Evolutionary conservation across 1,139 yeast genomes (phyloP).

Genomic region (Spathaspora sp.): DNA sequence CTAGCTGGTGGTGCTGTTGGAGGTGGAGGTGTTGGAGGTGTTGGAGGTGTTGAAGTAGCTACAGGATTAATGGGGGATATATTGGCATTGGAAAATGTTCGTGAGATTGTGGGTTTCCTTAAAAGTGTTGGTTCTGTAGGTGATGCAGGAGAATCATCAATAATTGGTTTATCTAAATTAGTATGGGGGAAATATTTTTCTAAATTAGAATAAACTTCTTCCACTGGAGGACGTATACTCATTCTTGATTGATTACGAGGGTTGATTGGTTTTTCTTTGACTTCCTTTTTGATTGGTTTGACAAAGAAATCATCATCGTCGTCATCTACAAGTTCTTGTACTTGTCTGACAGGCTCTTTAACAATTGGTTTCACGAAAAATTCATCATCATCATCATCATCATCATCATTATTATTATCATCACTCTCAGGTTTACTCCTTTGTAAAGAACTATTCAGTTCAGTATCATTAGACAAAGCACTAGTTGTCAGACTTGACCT

Average conservation of each 20-base stretch:
- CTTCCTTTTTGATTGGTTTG: conserved; percentile 22
- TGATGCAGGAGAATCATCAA: conserved; percentile 73
- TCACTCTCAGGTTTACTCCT: background rate
- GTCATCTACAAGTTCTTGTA: conserved; percentile 13
- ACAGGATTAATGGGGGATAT: conserved; percentile 36
- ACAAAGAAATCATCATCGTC: conserved; percentile 33
- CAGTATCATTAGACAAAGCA: conserved; percentile 8
- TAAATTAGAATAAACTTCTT: conserved; percentile 85
- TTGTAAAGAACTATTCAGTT: background rate
- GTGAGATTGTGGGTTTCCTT: conserved; percentile 40
- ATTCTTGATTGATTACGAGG: conserved; percentile 23
- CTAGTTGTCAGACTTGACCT: conserved; percentile 7
- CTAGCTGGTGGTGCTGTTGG: conserved; percentile 8
- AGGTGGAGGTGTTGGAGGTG: background rate
- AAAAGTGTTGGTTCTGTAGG: conserved; percentile 26
- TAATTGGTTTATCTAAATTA: conserved; percentile 87
- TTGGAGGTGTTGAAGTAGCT: background rate
- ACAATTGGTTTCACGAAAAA: conserved; percentile 58
- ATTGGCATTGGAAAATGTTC: conserved; percentile 50
- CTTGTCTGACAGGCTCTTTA: background rate
- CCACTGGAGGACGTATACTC: conserved; percentile 88
- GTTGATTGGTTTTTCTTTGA: background rate
- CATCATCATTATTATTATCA: conserved; percentile 18
- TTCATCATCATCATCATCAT: conserved; percentile 49
- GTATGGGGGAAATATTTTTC: conserved; percentile 92